phyloP scores from a whole-genome alignment of 306 rosid genomes.

The Styphnolobium japonicum region DNA sequence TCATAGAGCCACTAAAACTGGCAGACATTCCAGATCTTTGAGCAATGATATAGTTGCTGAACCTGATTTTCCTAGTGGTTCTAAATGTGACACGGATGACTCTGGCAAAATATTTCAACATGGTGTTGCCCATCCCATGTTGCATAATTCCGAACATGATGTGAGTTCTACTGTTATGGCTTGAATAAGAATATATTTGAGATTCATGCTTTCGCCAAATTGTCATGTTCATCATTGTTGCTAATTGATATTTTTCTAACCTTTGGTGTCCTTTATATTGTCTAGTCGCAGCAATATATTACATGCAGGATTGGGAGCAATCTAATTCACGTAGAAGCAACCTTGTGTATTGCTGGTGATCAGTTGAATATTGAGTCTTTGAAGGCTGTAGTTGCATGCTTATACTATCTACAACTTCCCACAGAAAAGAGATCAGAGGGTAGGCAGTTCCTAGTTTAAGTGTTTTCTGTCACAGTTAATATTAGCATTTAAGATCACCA shows the following conservation, averaged over 20 bases:
- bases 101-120: slow-evolving; percentile 46
- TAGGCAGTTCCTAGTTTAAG: slow-evolving; percentile 33
- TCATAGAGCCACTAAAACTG: slow-evolving; percentile 33
- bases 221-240: slow-evolving; percentile 16
- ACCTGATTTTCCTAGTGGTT: slow-evolving; percentile 52
- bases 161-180: slow-evolving; percentile 55
- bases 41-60: slow-evolving; percentile 44
- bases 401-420: slow-evolving; percentile 74
- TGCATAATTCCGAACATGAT: slow-evolving; percentile 39
- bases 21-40: slow-evolving; percentile 43
- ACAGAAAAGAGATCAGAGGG: slow-evolving; percentile 78
- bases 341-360: slow-evolving; percentile 40
- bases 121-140: slow-evolving; percentile 25
- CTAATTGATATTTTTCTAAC: slow-evolving; percentile 37
- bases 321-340: slow-evolving; percentile 42
- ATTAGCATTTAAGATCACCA: slow-evolving; percentile 6
- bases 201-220: neutral
- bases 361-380: slow-evolving; percentile 56
- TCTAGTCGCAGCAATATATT: slow-evolving; percentile 51
- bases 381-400: slow-evolving; percentile 80
- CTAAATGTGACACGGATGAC: slow-evolving; percentile 46
- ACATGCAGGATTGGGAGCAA: slow-evolving; percentile 60
- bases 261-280: slow-evolving; percentile 13
- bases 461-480: slow-evolving; percentile 2
- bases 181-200: slow-evolving; percentile 17